Evolutionary conservation across 352 stramenopile genomes (phyloP).

Genomic region (Phytopythium delawarense): DNA sequence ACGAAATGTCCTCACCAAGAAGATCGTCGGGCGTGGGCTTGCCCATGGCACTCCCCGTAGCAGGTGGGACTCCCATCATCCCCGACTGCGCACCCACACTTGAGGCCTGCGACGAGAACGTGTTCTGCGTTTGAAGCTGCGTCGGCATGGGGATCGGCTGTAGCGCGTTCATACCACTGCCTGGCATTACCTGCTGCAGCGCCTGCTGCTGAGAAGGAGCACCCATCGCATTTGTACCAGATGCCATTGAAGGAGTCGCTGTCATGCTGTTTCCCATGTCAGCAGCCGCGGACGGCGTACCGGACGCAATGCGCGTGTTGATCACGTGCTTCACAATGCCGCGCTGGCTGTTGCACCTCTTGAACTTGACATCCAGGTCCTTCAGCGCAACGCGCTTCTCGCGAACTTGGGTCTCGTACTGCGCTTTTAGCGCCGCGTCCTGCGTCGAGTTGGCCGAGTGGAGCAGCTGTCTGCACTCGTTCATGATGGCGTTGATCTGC

Average conservation of each 20-base stretch:
- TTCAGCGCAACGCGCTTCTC: slow-evolving; percentile 69
- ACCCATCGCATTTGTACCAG: neutral
- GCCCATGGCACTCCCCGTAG: neutral
- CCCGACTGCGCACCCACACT: neutral
- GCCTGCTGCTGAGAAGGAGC: neutral
- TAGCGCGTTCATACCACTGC: slow-evolving; percentile 16
- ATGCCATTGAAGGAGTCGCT: neutral
- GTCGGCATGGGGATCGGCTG: slow-evolving; percentile 46
- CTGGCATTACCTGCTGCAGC: slow-evolving; percentile 6
- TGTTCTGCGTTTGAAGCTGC: slow-evolving; percentile 14
- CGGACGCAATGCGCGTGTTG: slow-evolving; percentile 21
- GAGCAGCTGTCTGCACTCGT: slow-evolving; percentile 75
- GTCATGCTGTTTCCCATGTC: neutral
- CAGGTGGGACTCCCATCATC: neutral
- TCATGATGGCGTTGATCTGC: slow-evolving; percentile 80
- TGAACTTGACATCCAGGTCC: slow-evolving; percentile 76
- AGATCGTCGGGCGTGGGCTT: slow-evolving; percentile 56
- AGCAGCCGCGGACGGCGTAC: neutral
- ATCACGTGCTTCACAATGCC: slow-evolving; percentile 84
- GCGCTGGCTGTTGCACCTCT: slow-evolving; percentile 71
- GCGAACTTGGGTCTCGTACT: slow-evolving; percentile 69
- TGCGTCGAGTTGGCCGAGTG: slow-evolving; percentile 72
- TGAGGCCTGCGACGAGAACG: slow-evolving; percentile 14
- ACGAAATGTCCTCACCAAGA: slow-evolving; percentile 37
- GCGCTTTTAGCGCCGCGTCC: slow-evolving; percentile 48